Conservation (phyloP, 2,329 filamentous ascomycete genomes). For the Didymella segeticola region DNA sequence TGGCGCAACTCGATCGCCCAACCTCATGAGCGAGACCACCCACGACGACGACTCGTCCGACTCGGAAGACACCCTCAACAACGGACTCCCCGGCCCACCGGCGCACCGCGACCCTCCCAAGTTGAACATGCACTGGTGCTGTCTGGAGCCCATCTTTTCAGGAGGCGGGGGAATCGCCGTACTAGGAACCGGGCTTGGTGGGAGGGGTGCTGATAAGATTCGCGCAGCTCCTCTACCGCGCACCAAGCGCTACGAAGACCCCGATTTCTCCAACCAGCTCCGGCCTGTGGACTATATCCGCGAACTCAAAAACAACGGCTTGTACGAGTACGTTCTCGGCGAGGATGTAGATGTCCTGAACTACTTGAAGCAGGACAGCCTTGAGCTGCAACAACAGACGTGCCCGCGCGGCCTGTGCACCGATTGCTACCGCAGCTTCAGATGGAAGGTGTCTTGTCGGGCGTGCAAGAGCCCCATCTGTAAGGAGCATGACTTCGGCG, state of each 20-base stretch:
- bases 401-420: conserved; percentile 64
- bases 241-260: conserved; percentile 62
- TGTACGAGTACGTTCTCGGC: conserved; percentile 52
- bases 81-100: conserved; percentile 45
- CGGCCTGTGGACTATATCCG: conserved; percentile 54
- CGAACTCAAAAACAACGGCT: conserved; percentile 49
- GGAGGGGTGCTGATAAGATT: conserved; percentile 62
- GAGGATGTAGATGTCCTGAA: conserved; percentile 50
- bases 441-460: conserved; percentile 66
- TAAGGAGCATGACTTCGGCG: conserved; percentile 66
- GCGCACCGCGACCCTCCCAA: conserved; percentile 53
- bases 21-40: conserved; percentile 63
- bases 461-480: conserved; percentile 64
- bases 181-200: conserved; percentile 55
- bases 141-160: conserved; percentile 65
- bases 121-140: conserved; percentile 66
- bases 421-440: conserved; percentile 63
- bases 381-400: conserved; percentile 52
- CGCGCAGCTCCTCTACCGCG: conserved; percentile 64
- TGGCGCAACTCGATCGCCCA: conserved; percentile 61
- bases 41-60: conserved; percentile 49
- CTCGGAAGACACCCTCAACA: conserved; percentile 46
- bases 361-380: conserved; percentile 50
- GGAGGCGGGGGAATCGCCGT: conserved; percentile 66
- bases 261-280: conserved; percentile 59